phyloP scores from a whole-genome alignment of 2,329 filamentous ascomycete genomes.

The Ophiocordyceps sinensis region DNA sequence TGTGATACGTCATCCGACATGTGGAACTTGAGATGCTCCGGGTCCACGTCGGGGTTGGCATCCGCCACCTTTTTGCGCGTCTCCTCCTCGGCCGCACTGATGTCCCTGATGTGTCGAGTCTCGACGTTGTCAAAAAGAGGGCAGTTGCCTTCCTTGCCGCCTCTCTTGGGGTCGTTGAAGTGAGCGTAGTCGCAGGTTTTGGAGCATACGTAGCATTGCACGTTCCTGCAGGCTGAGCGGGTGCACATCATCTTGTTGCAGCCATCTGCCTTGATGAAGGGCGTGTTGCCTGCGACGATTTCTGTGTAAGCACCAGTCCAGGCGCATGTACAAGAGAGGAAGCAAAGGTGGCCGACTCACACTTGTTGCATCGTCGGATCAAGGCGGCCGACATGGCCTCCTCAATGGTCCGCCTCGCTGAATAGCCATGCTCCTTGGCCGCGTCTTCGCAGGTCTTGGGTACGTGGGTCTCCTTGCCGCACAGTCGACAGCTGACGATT shows the following conservation, averaged over 20 bases:
- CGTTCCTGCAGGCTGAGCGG: slow-evolving; percentile 31
- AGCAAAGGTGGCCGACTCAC: slow-evolving; percentile 15
- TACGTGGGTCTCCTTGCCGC: slow-evolving; percentile 53
- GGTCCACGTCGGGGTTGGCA: slow-evolving; percentile 45
- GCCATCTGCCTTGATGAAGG: slow-evolving; percentile 63
- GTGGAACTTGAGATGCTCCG: slow-evolving; percentile 42
- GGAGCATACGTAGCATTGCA: slow-evolving; percentile 60
- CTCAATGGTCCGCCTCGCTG: slow-evolving; percentile 54
- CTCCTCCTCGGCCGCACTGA: slow-evolving; percentile 43
- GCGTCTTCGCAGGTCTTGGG: slow-evolving; percentile 58
- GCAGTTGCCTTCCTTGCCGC: slow-evolving; percentile 41
- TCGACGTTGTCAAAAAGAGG: slow-evolving; percentile 52
- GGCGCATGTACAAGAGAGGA: too few species aligned
- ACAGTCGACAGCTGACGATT: slow-evolving; percentile 52
- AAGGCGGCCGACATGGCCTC: slow-evolving; percentile 74
- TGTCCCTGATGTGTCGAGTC: slow-evolving; percentile 46
- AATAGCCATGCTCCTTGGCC: slow-evolving; percentile 41
- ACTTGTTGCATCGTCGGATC: slow-evolving; percentile 61
- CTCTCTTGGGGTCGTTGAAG: slow-evolving; percentile 41
- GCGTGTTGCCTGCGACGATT: slow-evolving; percentile 37
- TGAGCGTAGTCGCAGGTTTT: slow-evolving; percentile 53
- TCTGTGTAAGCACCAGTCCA: slow-evolving; percentile 4
- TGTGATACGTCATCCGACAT: slow-evolving; percentile 38
- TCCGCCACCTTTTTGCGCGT: slow-evolving; percentile 39
- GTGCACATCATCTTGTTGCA: slow-evolving; percentile 77